Conservation (phyloP, 139 green algal genomes). For the Tetraselmis striata region DNA sequence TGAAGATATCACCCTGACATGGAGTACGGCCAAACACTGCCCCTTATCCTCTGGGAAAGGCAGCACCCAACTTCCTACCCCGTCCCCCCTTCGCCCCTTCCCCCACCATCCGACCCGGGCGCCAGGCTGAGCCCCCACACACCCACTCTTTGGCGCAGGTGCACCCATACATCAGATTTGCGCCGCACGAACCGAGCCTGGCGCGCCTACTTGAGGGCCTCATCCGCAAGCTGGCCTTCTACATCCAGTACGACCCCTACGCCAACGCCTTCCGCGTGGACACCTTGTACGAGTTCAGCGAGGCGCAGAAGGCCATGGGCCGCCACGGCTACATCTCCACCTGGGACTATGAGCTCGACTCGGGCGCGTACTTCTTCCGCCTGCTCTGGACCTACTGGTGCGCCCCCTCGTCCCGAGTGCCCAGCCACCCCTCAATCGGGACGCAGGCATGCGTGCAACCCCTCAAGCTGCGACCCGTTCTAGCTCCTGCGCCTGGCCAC, state of each 20-base stretch:
- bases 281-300: background rate
- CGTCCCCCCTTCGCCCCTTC: background rate
- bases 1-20: too few species aligned
- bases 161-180: background rate
- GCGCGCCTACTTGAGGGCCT: background rate
- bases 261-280: background rate
- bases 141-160: background rate
- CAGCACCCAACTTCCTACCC: too few species aligned
- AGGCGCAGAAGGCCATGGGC: background rate
- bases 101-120: too few species aligned
- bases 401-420: background rate
- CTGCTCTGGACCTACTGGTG: conserved; percentile 50
- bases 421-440: too few species aligned
- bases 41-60: too few species aligned
- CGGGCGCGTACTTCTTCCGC: conserved; percentile 51
- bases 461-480: too few species aligned
- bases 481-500: too few species aligned
- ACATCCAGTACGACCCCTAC: background rate
- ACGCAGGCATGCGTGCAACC: too few species aligned
- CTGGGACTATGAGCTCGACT: conserved; percentile 64
- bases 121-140: too few species aligned
- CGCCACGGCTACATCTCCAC: conserved; percentile 49
- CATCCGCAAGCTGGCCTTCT: background rate
- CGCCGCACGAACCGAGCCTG: background rate
- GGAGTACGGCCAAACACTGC: too few species aligned